Percentiles rank a stretch among this genome's conserved stretches.
phyloP scores from a whole-genome alignment of 345 rosid genomes.

The Gynandropsis gynandra region DNA sequence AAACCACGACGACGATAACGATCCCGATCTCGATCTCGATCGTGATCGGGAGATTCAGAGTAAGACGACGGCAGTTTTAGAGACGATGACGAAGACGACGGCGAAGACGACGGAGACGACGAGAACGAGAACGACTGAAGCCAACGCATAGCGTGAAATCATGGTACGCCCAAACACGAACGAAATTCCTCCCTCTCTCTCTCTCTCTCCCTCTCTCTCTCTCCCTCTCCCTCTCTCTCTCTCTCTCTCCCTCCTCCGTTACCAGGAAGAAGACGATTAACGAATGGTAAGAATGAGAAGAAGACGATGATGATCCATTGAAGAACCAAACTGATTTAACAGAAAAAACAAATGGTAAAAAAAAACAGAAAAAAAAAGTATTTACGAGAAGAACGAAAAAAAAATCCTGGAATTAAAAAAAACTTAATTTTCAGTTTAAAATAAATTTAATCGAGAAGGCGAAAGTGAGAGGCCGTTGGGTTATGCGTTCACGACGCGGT shows the following conservation, averaged over 20 bases:
- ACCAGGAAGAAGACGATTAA: slow-evolving; percentile 7
- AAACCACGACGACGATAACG: slow-evolving; percentile 23
- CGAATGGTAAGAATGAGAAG: slow-evolving; percentile 18
- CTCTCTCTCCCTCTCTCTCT: not conserved
- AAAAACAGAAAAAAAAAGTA: not conserved
- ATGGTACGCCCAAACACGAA: slow-evolving; percentile 25
- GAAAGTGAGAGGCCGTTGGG: slow-evolving; percentile 6
- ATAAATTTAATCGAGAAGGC: not conserved
- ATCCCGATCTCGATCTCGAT: slow-evolving; percentile 17
- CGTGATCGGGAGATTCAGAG: slow-evolving; percentile 20
- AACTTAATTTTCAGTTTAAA: slow-evolving; percentile 10
- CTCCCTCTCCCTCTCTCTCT: not conserved
- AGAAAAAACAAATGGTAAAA: slow-evolving; percentile 5
- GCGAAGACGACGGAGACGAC: slow-evolving; percentile 32
- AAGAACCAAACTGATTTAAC: slow-evolving; percentile 30
- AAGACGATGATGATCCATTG: slow-evolving; percentile 24
- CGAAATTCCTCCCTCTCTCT: not conserved
- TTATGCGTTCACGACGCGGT: slow-evolving; percentile 2
- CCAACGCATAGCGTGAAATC: slow-evolving; percentile 70
- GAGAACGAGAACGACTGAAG: slow-evolving; percentile 48
- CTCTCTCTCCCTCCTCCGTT: not conserved
- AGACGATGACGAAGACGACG: slow-evolving; percentile 20
- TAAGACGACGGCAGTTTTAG: slow-evolving; percentile 24
- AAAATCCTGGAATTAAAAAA: too few relatives aligned
- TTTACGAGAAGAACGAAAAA: not conserved